Conservation (phyloP, 2,329 filamentous ascomycete genomes). For the Colletotrichum sp. region DNA sequence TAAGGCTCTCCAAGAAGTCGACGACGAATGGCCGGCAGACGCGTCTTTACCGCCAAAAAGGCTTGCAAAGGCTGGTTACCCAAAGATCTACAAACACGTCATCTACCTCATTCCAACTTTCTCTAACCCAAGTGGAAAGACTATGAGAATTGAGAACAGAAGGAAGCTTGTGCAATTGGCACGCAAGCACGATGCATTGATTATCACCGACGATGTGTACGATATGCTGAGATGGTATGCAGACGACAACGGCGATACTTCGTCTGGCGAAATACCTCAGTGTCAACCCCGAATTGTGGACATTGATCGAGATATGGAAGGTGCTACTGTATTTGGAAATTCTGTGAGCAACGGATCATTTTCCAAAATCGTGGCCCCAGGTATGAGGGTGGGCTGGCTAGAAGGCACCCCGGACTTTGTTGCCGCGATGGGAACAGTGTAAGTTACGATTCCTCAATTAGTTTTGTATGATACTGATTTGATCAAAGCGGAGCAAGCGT, state of each 20-base stretch:
- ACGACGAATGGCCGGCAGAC: neutral
- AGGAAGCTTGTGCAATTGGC: constrained; percentile 74
- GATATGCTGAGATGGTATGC: constrained; percentile 83
- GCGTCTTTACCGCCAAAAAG: neutral
- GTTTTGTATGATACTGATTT: constrained; percentile 22
- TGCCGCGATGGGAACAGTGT: constrained; percentile 56
- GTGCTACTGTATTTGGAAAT: constrained; percentile 77
- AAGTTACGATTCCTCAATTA: constrained; percentile 34
- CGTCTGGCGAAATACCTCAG: constrained; percentile 32
- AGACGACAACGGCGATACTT: neutral
- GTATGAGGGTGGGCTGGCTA: constrained; percentile 83
- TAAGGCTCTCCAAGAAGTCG: constrained; percentile 40
- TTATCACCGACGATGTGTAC: constrained; percentile 91
- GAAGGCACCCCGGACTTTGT: constrained; percentile 68
- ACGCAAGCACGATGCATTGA: constrained; percentile 76
- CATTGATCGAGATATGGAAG: constrained; percentile 58
- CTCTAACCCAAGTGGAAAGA: constrained; percentile 84
- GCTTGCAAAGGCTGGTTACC: constrained; percentile 38
- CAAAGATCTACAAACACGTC: constrained; percentile 84
- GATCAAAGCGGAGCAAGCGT: constrained; percentile 61
- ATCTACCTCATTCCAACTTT: constrained; percentile 91
- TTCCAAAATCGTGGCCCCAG: constrained; percentile 84
- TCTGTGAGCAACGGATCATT: constrained; percentile 87
- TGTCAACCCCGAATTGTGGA: constrained; percentile 82
- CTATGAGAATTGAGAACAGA: constrained; percentile 75